These are phyloP conservation scores for Geosmithia putterillii DNA, from an alignment of 2,329 filamentous ascomycete genomes.

Conservation along the genomic window DNA sequence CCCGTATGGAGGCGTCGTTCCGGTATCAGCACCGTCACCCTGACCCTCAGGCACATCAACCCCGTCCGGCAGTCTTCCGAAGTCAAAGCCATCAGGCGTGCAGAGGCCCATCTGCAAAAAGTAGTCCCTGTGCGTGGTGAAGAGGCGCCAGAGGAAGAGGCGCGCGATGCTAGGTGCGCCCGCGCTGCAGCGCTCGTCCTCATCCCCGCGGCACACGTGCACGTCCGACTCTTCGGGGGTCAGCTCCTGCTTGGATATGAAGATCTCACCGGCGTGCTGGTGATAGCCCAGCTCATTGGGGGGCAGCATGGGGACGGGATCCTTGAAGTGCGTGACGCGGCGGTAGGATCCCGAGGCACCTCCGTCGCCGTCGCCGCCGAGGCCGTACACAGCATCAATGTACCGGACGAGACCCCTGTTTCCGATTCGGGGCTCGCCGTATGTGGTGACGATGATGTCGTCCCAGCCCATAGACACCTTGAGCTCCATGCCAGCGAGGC, in stretches of 20 bases:
- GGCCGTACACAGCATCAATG: slow-evolving; percentile 38
- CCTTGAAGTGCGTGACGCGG: slow-evolving; percentile 73
- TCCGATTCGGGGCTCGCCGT: slow-evolving; percentile 69
- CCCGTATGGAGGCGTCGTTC: too few relatives aligned
- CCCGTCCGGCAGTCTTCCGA: too few relatives aligned
- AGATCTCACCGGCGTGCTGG: slow-evolving; percentile 79
- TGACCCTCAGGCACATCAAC: too few relatives aligned
- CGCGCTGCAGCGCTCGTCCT: slow-evolving; percentile 61
- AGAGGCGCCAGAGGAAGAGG: slow-evolving; percentile 78
- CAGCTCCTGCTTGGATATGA: slow-evolving; percentile 60
- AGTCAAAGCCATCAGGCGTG: slow-evolving; percentile 72
- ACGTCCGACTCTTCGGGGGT: slow-evolving; percentile 59
- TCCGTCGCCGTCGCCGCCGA: slow-evolving; percentile 17
- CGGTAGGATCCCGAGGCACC: slow-evolving; percentile 32
- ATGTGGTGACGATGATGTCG: slow-evolving; percentile 71
- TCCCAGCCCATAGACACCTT: slow-evolving; percentile 59
- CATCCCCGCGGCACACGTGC: slow-evolving; percentile 56
- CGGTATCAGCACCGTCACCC: too few relatives aligned
- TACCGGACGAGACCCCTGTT: slow-evolving; percentile 43
- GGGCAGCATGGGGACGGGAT: slow-evolving; percentile 82
- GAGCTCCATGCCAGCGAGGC: slow-evolving; percentile 75
- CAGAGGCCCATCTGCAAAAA: slow-evolving; percentile 91
- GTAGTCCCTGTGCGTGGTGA: slow-evolving; percentile 92
- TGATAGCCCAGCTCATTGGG: slow-evolving; percentile 78
- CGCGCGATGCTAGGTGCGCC: slow-evolving; percentile 28